Evolutionary conservation across 768 basidiomycete genomes (phyloP).

Genomic region (Trametes sanguinea): DNA sequence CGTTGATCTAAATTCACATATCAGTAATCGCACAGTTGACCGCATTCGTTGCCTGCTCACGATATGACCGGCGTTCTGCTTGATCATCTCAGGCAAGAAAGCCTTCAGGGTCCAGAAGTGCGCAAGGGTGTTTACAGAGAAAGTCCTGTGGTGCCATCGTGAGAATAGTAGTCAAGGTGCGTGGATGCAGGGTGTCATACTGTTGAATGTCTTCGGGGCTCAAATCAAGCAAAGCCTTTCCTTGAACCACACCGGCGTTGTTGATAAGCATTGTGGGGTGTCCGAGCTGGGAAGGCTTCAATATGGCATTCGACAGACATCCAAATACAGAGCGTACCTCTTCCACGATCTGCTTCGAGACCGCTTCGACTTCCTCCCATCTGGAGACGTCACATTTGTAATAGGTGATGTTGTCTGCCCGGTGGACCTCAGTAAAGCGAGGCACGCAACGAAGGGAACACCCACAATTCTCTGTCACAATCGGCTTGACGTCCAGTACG

Average conservation of each 20-base stretch:
- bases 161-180: neutral
- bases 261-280: constrained; percentile 90
- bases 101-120: constrained; percentile 94
- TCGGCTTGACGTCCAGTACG: constrained; percentile 82
- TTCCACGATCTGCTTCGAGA: constrained; percentile 70
- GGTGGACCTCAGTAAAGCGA: too few species aligned
- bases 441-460: neutral
- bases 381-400: constrained; percentile 93
- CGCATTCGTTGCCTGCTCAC: constrained; percentile 43
- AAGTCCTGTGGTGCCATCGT: constrained; percentile 58
- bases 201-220: constrained; percentile 75
- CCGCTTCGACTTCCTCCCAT: constrained; percentile 78
- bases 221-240: constrained; percentile 83
- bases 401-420: constrained; percentile 67
- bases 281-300: constrained; percentile 59
- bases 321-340: constrained; percentile 53
- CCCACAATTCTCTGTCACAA: constrained; percentile 75
- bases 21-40: neutral
- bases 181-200: constrained; percentile 45
- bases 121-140: constrained; percentile 82
- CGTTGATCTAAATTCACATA: constrained; percentile 55
- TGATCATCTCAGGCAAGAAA: constrained; percentile 88
- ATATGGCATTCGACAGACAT: neutral
- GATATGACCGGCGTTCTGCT: constrained; percentile 79
- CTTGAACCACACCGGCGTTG: constrained; percentile 93